Evolutionary conservation across 352 stramenopile species (phyloP).

Genomic region (Nothophytophthora sp.): DNA sequence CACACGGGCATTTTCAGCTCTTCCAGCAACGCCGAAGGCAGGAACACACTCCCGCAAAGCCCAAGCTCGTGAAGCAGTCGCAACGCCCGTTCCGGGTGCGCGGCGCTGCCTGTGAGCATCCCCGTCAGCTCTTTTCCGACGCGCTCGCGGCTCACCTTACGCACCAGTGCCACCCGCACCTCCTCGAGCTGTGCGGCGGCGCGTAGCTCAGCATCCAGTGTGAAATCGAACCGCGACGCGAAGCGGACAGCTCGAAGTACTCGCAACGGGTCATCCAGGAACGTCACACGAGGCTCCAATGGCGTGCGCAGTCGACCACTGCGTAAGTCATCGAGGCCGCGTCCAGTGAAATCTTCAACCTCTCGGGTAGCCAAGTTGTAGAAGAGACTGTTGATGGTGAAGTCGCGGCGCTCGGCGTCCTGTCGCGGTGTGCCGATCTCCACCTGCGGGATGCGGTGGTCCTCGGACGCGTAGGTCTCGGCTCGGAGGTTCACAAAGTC

Average conservation of each 20-base stretch:
- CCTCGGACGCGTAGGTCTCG: constrained; percentile 93
- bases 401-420: constrained; percentile 92
- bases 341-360: constrained; percentile 96
- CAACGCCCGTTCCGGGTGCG: constrained; percentile 63
- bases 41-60: constrained; percentile 56
- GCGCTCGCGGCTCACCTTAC: constrained; percentile 79
- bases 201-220: constrained; percentile 82
- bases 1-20: constrained; percentile 35
- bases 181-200: constrained; percentile 60
- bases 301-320: constrained; percentile 93
- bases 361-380: constrained; percentile 96
- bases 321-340: constrained; percentile 92
- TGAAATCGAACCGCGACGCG: constrained; percentile 94
- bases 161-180: constrained; percentile 61
- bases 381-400: constrained; percentile 99
- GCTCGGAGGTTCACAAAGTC: constrained; percentile 98
- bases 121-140: constrained; percentile 74
- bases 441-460: constrained; percentile 70
- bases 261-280: constrained; percentile 97
- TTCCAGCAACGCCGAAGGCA: constrained; percentile 34
- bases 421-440: constrained; percentile 85
- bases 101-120: constrained; percentile 67
- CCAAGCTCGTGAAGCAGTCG: constrained; percentile 54
- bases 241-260: constrained; percentile 97
- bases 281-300: constrained; percentile 92